Base-by-base conservation (phyloP, 2,329 filamentous ascomycete genomes). In the Salinomyces thailandicus region DNA sequence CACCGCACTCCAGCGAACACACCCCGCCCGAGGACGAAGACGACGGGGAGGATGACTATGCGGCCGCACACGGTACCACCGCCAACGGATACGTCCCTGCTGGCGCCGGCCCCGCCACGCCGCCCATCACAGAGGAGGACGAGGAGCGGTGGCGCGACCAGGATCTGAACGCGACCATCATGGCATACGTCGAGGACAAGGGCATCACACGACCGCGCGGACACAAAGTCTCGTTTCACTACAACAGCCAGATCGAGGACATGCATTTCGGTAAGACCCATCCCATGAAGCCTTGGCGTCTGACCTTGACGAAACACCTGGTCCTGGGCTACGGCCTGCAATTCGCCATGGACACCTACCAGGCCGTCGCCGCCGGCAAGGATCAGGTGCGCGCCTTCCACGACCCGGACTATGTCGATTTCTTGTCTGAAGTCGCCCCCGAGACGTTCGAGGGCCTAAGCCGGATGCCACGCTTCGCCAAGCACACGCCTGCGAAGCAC, bases 211-310 rank as follows among this genome's bases (percentile, higher is more conserved):
- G 78, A 22, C 87, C 89, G 2, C 79, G 81, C 55, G 87, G 86
- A 49, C 87, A 93, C 63, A 86, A 74, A 19, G 89, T 98, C 31
- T 95, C 89, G 7, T 96, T 87, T 63, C 91, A 98, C 60, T 85
- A 86, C 64, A 95, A 95, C 54, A 84, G 87, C 1, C 79, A 85
- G 42, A 93, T 96, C 58, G 91, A 98, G 64, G 82, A 83, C 57
- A 89, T 96, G 62, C 91, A 98, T 61, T 98, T 98, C 60, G 91
- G 91, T 47, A 81, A 85, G 63, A 87, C 85, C 7, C 91, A 98
- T 67, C 91, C 91, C 14, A 98, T 98, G 91, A 98, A 98, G 61
- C 91, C 91, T 41, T 96, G 91, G 89, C 84, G 91, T 22, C 68
- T 98, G 46, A 95, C 87, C 12, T 72, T 98, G 37, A 93, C 91